Evolutionary conservation across 495 filamentous ascomycete genomes (phyloP), one percentile per base, ranked within the genome.

Genomic region (Neurospora tetraspora): DNA sequence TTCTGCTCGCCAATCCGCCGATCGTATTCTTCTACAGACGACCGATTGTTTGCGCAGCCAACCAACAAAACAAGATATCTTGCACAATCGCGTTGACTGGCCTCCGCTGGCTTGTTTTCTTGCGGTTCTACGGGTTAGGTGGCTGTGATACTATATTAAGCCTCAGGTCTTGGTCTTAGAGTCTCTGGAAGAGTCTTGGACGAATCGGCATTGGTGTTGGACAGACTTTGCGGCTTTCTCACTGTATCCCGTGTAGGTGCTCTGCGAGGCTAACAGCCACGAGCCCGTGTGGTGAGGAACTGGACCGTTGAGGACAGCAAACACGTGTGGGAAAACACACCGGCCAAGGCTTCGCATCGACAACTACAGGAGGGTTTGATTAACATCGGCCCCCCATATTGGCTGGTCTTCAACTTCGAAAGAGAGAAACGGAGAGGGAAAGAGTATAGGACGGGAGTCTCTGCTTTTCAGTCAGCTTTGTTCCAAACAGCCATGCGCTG

Each of bases 401-500:
- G 20, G 42, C 34, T 42, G 34, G 70, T 14, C 42, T 27, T 59
- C 70, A 37, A 27, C 47, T 42, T 59, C 42, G 42, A 45, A 36
- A 71, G 39, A 59, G 40, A 18, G 10, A 47, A 71, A 34, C 23
- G 18, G 18, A 71, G 12, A 31, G n/a, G 70, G 42, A 59, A 59
- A 71, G 37, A 71, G 40, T 10, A 43, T 18, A 36, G 69, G 72
- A 65, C 69, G 31, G 72, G 27, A 27, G 61, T 23, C 34, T 23
- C 36, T 59, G 69, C 59, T 65, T 70, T 74, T 73, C 45, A 47
- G 23, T 34, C 69, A 45, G 34, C 70, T 74, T 68, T 68, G 6
- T 18, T 53, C 39, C 75, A 71, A 71, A 71, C 71, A 68, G 68
- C 75, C 72, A 79, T 80, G 74, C 78, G 73, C 78, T 74, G 71